Conservation (phyloP, 208 protist species). For the Strigomonas galati region DNA sequence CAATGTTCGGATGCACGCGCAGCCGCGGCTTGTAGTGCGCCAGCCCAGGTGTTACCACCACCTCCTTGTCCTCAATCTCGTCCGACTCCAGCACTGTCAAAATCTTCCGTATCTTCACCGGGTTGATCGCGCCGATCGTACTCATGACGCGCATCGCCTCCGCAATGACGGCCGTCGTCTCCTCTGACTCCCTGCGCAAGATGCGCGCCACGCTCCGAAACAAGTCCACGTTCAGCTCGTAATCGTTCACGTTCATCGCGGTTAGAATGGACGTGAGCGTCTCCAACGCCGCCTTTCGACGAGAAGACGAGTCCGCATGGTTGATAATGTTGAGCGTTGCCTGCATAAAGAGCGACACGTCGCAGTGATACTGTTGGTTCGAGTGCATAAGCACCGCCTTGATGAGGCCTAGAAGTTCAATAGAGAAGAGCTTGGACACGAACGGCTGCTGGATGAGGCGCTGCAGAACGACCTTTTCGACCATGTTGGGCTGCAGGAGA, state of each 20-base stretch:
- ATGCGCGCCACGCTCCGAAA: conserved; percentile 76
- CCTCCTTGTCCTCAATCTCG: conserved; percentile 79
- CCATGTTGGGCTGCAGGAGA: conserved; percentile 50
- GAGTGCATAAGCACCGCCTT: conserved; percentile 71
- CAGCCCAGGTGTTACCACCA: conserved; percentile 73
- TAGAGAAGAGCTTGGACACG: conserved; percentile 68
- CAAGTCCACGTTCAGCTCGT: conserved; percentile 42
- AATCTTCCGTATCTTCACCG: conserved; percentile 67
- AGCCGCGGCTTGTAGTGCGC: conserved; percentile 74
- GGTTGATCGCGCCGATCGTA: conserved; percentile 79
- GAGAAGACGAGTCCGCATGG: conserved; percentile 60
- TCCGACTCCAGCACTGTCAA: conserved; percentile 66
- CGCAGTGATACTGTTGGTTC: conserved; percentile 52
- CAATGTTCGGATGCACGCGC: conserved; percentile 64
- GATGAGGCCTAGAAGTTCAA: conserved; percentile 64
- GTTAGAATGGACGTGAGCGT: conserved; percentile 76
- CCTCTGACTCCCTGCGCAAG: conserved; percentile 73
- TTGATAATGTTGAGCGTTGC: conserved; percentile 71
- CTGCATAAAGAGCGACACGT: conserved; percentile 41
- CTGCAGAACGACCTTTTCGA: conserved; percentile 63
- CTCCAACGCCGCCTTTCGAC: conserved; percentile 65
- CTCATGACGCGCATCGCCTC: conserved; percentile 73
- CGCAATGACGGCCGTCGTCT: conserved; percentile 61
- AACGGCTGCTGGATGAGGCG: conserved; percentile 64
- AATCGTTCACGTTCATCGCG: conserved; percentile 54